Evolutionary conservation across 306 rosid species (phyloP).

Genomic region (Clitoria ternatea): DNA sequence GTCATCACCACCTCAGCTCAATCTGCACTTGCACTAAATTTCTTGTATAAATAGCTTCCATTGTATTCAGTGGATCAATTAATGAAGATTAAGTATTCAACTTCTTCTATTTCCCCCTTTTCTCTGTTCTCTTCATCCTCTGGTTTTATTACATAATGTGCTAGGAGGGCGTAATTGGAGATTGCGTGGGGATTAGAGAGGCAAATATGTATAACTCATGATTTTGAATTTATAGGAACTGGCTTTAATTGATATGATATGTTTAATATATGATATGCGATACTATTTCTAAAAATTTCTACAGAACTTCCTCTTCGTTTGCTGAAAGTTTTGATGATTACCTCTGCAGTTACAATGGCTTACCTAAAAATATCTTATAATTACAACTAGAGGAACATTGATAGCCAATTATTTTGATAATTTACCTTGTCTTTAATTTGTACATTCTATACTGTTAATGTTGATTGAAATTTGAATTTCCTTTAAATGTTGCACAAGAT

Average conservation of each 20-base stretch:
- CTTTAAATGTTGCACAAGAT: constrained; percentile 54
- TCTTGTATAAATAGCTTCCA: no score
- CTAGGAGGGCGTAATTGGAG: no score
- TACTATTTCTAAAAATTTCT: constrained; percentile 6
- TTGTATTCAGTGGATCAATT: no score
- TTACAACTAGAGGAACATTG: not conserved
- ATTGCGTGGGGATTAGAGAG: no score
- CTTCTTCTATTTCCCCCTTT: no score
- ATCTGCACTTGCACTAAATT: no score
- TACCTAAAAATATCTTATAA: not conserved
- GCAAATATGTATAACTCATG: no score
- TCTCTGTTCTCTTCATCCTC: no score
- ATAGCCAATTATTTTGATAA: not conserved
- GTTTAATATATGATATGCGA: not conserved
- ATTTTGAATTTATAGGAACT: not conserved
- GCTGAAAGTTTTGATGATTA: constrained; percentile 32
- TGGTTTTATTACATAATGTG: no score
- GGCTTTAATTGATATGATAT: not conserved
- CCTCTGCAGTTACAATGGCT: not conserved
- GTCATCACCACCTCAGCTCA: no score
- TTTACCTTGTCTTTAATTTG: constrained; percentile 3
- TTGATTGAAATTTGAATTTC: no score
- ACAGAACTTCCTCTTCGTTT: constrained; percentile 95
- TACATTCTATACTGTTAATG: constrained; percentile 27
- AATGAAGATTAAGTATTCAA: no score